These are phyloP conservation scores for Suillus alpinus DNA, from an alignment of 768 basidiomycete genomes.

Conservation along the genomic window DNA sequence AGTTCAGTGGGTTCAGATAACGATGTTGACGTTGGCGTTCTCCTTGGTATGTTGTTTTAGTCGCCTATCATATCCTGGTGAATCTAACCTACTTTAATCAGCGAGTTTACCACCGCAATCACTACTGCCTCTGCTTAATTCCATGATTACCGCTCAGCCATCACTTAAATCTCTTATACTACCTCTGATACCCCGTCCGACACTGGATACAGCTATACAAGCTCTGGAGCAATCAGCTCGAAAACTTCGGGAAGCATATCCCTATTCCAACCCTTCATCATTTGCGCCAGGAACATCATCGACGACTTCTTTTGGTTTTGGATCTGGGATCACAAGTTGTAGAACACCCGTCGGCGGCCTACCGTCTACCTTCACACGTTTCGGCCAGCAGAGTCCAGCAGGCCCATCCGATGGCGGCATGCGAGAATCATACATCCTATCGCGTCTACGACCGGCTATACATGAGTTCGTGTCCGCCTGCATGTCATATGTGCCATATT, in stretches of 20 bases:
- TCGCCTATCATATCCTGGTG: constrained; percentile 6
- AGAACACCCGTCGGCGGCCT: constrained; percentile 16
- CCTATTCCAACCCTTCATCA: constrained; percentile 60
- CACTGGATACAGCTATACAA: constrained; percentile 70
- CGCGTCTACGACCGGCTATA: constrained; percentile 71
- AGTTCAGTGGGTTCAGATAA: constrained; percentile 40
- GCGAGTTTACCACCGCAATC: constrained; percentile 80
- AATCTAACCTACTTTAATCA: constrained; percentile 30
- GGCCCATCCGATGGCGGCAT: constrained; percentile 47
- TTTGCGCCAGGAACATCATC: constrained; percentile 23
- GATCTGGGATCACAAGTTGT: constrained; percentile 20
- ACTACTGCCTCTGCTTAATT: constrained; percentile 67
- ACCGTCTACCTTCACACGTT: constrained; percentile 32
- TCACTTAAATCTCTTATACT: constrained; percentile 68
- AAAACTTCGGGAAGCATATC: constrained; percentile 79
- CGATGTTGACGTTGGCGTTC: constrained; percentile 69
- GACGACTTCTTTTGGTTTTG: constrained; percentile 33
- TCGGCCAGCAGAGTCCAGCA: constrained; percentile 22
- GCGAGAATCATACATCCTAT: constrained; percentile 79
- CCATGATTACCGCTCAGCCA: constrained; percentile 66
- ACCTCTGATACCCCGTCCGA: constrained; percentile 81
- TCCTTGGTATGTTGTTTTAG: constrained; percentile 57
- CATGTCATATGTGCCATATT: constrained; percentile 83
- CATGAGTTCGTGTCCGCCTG: constrained; percentile 74
- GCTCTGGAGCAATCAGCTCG: constrained; percentile 65